Percentiles rank a stretch among this genome's conserved stretches.
Conservation (phyloP, 1,284 basidiomycete genomes). For the Ceratobasidium sp. region DNA sequence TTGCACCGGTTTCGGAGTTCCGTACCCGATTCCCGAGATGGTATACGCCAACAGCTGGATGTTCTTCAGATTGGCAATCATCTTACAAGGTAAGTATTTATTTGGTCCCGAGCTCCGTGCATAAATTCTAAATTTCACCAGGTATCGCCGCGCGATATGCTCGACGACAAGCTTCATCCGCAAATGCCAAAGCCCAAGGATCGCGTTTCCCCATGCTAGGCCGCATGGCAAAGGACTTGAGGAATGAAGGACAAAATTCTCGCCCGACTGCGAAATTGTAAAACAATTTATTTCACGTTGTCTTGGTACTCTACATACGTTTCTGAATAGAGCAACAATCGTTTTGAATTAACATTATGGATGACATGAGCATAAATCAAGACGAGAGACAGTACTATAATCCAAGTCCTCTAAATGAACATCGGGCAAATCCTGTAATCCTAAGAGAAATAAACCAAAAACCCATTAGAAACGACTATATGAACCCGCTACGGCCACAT, state of each 20-base stretch:
- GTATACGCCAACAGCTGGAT: conserved; percentile 85
- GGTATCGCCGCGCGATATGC: conserved; percentile 92
- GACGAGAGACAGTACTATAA: not conserved
- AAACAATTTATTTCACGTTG: not conserved
- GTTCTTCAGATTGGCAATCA: conserved; percentile 74
- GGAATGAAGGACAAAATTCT: conserved; percentile 56
- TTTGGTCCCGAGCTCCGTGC: not conserved
- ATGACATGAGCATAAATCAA: not conserved
- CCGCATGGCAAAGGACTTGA: conserved; percentile 62
- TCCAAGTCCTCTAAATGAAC: conserved; percentile 5
- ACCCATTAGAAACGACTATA: not conserved
- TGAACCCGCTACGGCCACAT: conserved; percentile 23
- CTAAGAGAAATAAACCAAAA: not conserved
- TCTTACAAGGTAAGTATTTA: conserved; percentile 13
- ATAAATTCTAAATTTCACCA: conserved; percentile 21
- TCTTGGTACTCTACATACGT: not conserved
- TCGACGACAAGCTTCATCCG: conserved; percentile 85
- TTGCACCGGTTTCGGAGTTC: conserved; percentile 63
- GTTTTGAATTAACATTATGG: conserved; percentile 14
- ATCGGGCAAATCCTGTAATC: not conserved
- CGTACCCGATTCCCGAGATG: conserved; percentile 79
- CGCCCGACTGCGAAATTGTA: conserved; percentile 48
- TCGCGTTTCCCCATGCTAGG: conserved; percentile 71
- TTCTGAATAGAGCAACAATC: not conserved
- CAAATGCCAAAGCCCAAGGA: conserved; percentile 66